Evolutionary conservation across 345 rosid genomes (phyloP).

Genomic region (Eutrema japonicum): DNA sequence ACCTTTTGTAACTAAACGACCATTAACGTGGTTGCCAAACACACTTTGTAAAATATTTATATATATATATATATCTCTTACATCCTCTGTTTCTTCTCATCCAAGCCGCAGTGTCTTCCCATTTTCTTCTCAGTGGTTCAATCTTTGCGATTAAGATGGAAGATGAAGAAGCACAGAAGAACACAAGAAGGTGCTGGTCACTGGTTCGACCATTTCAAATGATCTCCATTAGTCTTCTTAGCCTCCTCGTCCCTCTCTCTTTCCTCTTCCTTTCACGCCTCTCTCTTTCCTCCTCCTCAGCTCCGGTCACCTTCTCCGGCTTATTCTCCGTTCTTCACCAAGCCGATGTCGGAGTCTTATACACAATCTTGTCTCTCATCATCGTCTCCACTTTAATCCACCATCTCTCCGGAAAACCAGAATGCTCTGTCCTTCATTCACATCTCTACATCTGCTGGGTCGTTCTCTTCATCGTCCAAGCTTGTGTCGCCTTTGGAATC

Average conservation of each 20-base stretch:
- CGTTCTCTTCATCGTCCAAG: constrained; percentile 55
- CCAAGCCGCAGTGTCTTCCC: constrained; percentile 35
- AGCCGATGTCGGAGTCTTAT: constrained; percentile 43
- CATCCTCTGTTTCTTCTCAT: constrained; percentile 36
- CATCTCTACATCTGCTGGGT: constrained; percentile 58
- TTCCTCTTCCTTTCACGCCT: constrained; percentile 68
- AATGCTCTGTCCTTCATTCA: constrained; percentile 40
- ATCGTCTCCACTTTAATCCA: constrained; percentile 56
- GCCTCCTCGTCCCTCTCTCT: constrained; percentile 67
- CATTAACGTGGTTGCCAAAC: constrained; percentile 47
- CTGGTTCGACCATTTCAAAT: constrained; percentile 47
- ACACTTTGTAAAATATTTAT: constrained; percentile 28
- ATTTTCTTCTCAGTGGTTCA: not conserved
- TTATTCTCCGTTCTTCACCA: constrained; percentile 37
- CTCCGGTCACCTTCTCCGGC: constrained; percentile 32
- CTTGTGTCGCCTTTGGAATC: constrained; percentile 61
- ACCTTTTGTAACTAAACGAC: constrained; percentile 17
- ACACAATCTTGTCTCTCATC: constrained; percentile 50
- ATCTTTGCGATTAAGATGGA: constrained; percentile 34
- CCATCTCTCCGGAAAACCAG: constrained; percentile 58
- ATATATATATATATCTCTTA: constrained; percentile 4
- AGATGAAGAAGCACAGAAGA: constrained; percentile 35
- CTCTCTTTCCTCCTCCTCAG: constrained; percentile 42
- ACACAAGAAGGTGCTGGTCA: constrained; percentile 25
- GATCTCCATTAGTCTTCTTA: constrained; percentile 58